phyloP scores from a whole-genome alignment of 805 yeast species.

The Wickerhamomyces sydowiorum region DNA sequence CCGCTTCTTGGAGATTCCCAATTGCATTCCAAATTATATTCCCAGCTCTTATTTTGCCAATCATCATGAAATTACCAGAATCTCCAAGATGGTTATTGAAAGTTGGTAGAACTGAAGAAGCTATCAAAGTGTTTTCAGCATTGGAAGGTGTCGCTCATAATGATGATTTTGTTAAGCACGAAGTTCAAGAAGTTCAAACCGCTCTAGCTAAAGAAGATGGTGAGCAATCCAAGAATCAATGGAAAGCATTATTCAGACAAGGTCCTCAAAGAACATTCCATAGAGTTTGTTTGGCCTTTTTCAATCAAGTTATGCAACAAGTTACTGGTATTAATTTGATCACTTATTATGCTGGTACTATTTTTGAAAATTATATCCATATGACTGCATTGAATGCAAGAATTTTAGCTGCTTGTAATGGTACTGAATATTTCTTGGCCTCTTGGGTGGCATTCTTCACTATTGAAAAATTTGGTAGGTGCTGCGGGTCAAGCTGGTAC shows the following conservation, averaged over 20 bases:
- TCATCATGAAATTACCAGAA: constrained; percentile 39
- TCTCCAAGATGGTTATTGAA: constrained; percentile 41
- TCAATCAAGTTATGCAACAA: constrained; percentile 1
- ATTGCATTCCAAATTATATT: constrained; percentile 42
- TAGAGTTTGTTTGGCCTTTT: neutral
- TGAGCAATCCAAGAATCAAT: neutral
- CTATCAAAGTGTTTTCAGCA: constrained; percentile 30
- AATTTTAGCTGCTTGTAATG: neutral
- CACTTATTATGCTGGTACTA: neutral
- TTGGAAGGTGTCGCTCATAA: constrained; percentile 23
- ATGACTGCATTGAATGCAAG: neutral
- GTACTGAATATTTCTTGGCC: neutral
- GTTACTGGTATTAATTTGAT: constrained; percentile 1
- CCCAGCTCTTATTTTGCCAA: constrained; percentile 36
- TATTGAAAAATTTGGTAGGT: constrained; percentile 47
- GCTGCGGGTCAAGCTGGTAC: constrained; percentile 45
- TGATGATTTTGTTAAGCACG: constrained; percentile 23
- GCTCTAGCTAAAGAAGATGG: neutral
- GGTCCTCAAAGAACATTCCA: neutral
- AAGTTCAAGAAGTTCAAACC: constrained; percentile 6
- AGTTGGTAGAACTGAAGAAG: constrained; percentile 36
- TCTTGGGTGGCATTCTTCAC: constrained; percentile 33
- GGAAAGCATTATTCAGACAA: neutral
- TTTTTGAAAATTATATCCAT: neutral
- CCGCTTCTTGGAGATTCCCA: constrained; percentile 46